These are phyloP conservation scores for Botrytis byssoidea DNA, from an alignment of 2,329 filamentous ascomycete species.

Conservation along the genomic window DNA sequence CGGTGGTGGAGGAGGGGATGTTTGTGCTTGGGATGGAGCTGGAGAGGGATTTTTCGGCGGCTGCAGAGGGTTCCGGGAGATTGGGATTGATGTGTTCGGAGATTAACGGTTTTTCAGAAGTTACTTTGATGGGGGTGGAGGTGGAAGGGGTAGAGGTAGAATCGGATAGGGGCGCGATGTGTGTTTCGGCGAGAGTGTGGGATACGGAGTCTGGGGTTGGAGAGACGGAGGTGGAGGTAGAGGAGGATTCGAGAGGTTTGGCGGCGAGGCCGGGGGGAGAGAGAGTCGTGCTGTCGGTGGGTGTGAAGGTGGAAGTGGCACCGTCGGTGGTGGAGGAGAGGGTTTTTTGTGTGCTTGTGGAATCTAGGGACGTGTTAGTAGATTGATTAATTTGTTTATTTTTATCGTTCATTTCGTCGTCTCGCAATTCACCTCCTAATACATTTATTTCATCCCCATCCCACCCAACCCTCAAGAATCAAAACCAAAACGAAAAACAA, in stretches of 20 bases:
- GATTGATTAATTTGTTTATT: too few species aligned
- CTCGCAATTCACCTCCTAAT: background rate
- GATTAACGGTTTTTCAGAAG: background rate
- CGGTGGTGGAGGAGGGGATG: too few species aligned
- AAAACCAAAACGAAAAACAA: background rate
- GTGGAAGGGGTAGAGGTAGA: background rate
- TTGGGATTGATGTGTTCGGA: background rate
- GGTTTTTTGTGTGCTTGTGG: background rate
- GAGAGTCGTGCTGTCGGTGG: background rate
- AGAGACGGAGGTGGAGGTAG: background rate
- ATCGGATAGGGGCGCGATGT: background rate
- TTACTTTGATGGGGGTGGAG: background rate
- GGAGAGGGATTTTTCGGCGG: background rate
- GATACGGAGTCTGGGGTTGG: background rate
- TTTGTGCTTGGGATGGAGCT: background rate
- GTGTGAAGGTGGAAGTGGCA: background rate
- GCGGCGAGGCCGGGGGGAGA: background rate
- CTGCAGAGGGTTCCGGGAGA: background rate
- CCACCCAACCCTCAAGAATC: background rate
- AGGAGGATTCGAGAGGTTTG: background rate
- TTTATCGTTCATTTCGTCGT: fast-evolving
- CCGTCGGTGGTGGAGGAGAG: background rate
- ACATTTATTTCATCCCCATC: background rate
- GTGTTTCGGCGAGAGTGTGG: background rate
- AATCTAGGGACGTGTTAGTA: background rate